A percentile compares a stretch with the other conserved stretches of the same genome.
phyloP scores from a whole-genome alignment of 2,329 filamentous ascomycete genomes.

The Hirsutella minnesotensis region DNA sequence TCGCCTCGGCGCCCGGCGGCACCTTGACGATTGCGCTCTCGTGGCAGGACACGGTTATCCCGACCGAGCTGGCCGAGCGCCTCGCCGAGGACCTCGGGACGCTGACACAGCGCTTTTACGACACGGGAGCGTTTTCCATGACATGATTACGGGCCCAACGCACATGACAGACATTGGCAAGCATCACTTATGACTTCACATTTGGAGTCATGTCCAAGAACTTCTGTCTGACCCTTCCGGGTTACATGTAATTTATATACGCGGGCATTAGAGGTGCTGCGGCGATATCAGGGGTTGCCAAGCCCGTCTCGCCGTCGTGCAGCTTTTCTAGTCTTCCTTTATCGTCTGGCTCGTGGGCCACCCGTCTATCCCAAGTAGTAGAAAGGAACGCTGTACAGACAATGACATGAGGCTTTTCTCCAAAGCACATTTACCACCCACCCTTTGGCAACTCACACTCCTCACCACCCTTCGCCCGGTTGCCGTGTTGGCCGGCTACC shows the following conservation, averaged over 20 bases:
- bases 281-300: neutral
- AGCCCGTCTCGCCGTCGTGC: neutral
- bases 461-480: conserved; percentile 29
- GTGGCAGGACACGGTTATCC: conserved; percentile 35
- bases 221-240: neutral
- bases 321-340: neutral
- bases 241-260: neutral
- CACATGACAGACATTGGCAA: neutral
- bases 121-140: conserved; percentile 11
- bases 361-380: conserved; percentile 8
- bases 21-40: conserved; percentile 29
- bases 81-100: conserved; percentile 24
- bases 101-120: conserved; percentile 8
- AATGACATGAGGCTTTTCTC: neutral
- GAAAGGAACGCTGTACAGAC: conserved; percentile 6
- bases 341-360: neutral
- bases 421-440: neutral
- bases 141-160: neutral
- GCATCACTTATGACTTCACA: too few species aligned
- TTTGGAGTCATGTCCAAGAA: too few species aligned
- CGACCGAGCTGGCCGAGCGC: conserved; percentile 21
- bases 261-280: neutral
- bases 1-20: conserved; percentile 28
- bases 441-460: neutral
- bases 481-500: conserved; percentile 14